Conservation (phyloP, 768 basidiomycete species). For the Solioccasus polychromus region DNA sequence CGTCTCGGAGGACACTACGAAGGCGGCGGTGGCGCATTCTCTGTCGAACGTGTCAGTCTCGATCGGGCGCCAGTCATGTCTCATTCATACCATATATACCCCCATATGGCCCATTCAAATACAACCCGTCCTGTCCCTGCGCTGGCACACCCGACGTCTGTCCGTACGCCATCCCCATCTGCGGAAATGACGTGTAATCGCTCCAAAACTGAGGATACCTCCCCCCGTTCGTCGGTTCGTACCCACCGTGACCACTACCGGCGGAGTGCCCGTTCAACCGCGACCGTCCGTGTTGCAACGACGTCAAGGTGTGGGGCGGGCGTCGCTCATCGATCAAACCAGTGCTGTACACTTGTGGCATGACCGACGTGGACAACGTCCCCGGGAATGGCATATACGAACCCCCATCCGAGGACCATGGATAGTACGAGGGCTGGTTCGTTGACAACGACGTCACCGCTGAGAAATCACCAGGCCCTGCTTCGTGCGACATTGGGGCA, state of each 20-base stretch:
- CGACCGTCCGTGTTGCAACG: constrained; percentile 17
- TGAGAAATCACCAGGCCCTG: constrained; percentile 7
- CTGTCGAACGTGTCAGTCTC: not conserved
- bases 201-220: constrained; percentile 56
- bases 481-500: constrained; percentile 2
- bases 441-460: constrained; percentile 8
- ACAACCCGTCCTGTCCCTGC: constrained; percentile 23
- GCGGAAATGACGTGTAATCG: constrained; percentile 52
- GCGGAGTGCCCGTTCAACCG: constrained; percentile 17
- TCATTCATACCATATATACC: constrained; percentile 27
- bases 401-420: constrained; percentile 41
- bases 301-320: constrained; percentile 4
- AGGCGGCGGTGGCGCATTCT: not conserved
- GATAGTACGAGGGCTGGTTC: constrained; percentile 37
- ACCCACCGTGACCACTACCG: constrained; percentile 16
- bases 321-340: constrained; percentile 58
- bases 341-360: constrained; percentile 75
- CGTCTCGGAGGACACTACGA: not conserved
- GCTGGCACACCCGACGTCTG: constrained; percentile 4
- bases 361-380: constrained; percentile 65
- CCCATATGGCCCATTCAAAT: constrained; percentile 24
- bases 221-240: constrained; percentile 18
- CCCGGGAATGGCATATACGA: constrained; percentile 39
- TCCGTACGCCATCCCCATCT: constrained; percentile 43
- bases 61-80: not conserved